phyloP scores from a whole-genome alignment of 805 yeast genomes.

The Barnettozyma populi region DNA sequence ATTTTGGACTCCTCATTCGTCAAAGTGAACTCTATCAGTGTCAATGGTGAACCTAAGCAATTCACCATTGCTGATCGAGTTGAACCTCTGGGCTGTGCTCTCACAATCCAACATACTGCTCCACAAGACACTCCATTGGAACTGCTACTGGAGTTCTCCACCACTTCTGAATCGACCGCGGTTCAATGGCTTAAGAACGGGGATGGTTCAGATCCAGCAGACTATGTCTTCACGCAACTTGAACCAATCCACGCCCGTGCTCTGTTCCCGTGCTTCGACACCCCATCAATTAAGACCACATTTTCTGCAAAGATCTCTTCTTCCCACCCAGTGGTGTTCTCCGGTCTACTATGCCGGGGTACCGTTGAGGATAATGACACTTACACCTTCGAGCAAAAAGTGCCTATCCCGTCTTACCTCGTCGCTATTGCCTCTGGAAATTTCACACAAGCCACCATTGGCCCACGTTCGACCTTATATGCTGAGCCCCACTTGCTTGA shows the following conservation, averaged over 20 bases:
- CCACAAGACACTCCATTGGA: constrained; percentile 12
- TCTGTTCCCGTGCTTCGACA: constrained; percentile 84
- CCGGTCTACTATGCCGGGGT: constrained; percentile 46
- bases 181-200: constrained; percentile 73
- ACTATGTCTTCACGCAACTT: constrained; percentile 71
- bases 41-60: constrained; percentile 33
- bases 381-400: constrained; percentile 60
- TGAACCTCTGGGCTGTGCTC: constrained; percentile 58
- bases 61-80: constrained; percentile 35
- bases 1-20: constrained; percentile 67
- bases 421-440: constrained; percentile 86
- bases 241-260: constrained; percentile 90
- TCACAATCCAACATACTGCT: constrained; percentile 25
- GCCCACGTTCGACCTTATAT: constrained; percentile 82
- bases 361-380: constrained; percentile 9
- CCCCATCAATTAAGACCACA: constrained; percentile 76
- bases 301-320: constrained; percentile 56
- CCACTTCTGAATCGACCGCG: constrained; percentile 77
- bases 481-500: constrained; percentile 67
- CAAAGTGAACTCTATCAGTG: constrained; percentile 36
- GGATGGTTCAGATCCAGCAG: constrained; percentile 40
- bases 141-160: constrained; percentile 49
- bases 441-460: constrained; percentile 58
- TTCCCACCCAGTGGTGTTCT: constrained; percentile 62
- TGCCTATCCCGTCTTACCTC: constrained; percentile 82